These are phyloP conservation scores for Penicillium argentinense DNA, from an alignment of 495 filamentous ascomycete species.

Conservation along the genomic window DNA sequence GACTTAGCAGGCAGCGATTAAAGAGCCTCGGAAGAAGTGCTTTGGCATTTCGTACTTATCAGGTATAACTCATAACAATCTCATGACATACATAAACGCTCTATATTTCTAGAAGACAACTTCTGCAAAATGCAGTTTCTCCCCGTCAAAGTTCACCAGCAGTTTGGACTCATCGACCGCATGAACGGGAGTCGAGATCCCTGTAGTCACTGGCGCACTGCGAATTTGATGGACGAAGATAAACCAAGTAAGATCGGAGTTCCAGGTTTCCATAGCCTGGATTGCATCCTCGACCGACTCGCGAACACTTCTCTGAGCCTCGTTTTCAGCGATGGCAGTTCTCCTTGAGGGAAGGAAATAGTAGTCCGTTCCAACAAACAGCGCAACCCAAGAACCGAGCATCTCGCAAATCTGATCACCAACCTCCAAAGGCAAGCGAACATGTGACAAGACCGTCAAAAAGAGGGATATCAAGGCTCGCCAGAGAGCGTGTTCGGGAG, in stretches of 20 bases:
- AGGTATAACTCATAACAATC: no score
- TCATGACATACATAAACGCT: neutral
- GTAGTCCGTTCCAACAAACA: conserved; percentile 38
- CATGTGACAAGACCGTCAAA: conserved; percentile 37
- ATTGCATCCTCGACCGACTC: conserved; percentile 34
- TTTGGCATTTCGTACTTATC: no score
- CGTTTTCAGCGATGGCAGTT: neutral
- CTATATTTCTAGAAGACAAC: conserved; percentile 28
- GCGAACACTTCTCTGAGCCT: conserved; percentile 12
- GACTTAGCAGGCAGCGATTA: no score
- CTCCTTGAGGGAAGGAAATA: conserved; percentile 21
- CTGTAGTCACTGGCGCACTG: no score
- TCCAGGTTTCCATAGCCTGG: conserved; percentile 46
- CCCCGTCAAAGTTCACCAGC: conserved; percentile 18
- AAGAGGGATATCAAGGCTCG: conserved; percentile 40
- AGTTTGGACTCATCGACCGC: neutral
- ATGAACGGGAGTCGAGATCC: neutral
- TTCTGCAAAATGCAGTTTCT: conserved; percentile 30
- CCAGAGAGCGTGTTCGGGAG: conserved; percentile 40
- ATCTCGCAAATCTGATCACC: conserved; percentile 43
- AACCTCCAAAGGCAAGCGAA: conserved; percentile 35
- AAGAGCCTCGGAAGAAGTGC: no score
- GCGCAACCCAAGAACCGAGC: conserved; percentile 38
- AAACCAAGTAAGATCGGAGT: conserved; percentile 48
- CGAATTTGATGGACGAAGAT: conserved; percentile 30